A percentile compares a stretch with the other conserved stretches of the same genome.
Evolutionary conservation across 2,329 filamentous ascomycete genomes (phyloP).

Genomic region (Aspergillus sp.): DNA sequence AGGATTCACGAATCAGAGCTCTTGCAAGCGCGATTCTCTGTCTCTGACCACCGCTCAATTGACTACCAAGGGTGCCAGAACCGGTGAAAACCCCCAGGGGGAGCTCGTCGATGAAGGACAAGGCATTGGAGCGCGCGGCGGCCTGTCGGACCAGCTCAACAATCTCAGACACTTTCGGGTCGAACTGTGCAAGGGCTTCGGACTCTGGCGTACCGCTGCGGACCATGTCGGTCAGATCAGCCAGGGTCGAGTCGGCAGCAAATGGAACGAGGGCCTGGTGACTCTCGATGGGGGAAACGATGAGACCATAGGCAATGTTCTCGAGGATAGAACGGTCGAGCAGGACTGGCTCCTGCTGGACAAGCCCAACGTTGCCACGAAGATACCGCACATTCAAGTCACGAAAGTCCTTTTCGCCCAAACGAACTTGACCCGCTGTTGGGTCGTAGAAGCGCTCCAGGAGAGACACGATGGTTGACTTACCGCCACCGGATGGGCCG

Average conservation of each 20-base stretch:
- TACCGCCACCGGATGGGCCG: constrained; percentile 53
- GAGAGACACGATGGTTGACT: constrained; percentile 47
- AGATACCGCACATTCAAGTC: constrained; percentile 37
- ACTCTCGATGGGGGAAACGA: constrained; percentile 16
- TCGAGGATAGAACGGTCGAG: constrained; percentile 54
- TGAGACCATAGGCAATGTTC: constrained; percentile 54
- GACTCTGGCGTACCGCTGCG: too few relatives aligned
- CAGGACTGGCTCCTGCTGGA: constrained; percentile 54
- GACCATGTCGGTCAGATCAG: constrained; percentile 21
- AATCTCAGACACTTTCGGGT: too few relatives aligned
- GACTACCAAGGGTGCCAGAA: constrained; percentile 21
- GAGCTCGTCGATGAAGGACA: constrained; percentile 26
- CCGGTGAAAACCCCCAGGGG: constrained; percentile 27
- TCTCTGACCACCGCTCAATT: constrained; percentile 68
- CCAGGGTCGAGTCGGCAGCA: constrained; percentile 24
- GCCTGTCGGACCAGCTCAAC: too few relatives aligned
- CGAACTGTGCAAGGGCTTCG: too few relatives aligned
- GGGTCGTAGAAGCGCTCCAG: constrained; percentile 41
- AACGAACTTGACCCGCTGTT: constrained; percentile 26
- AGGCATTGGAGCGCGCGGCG: constrained; percentile 22
- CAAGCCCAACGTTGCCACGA: constrained; percentile 38
- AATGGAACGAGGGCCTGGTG: too few relatives aligned
- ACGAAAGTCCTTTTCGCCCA: constrained; percentile 29
- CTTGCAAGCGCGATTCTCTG: constrained; percentile 88
- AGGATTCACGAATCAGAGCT: constrained; percentile 77